Conservation (phyloP, 805 yeast genomes). For the Suhomyces emberorum region DNA sequence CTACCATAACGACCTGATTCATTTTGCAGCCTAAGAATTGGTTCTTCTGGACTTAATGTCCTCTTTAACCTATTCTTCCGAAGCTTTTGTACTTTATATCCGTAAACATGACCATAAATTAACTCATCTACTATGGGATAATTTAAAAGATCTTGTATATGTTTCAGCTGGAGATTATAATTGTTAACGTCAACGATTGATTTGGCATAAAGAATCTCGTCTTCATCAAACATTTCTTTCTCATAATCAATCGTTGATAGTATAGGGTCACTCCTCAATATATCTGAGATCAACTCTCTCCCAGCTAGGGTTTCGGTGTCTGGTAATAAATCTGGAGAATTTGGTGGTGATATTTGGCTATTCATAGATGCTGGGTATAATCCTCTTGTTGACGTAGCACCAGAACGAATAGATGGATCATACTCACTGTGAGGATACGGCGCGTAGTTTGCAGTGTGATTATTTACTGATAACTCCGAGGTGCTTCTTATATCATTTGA, state of each 20-base stretch:
- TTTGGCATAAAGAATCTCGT: conserved; percentile 31
- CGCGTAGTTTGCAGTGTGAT: neutral
- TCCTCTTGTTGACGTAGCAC: conserved; percentile 31
- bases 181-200: conserved; percentile 32
- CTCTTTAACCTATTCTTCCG: conserved; percentile 23
- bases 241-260: conserved; percentile 23
- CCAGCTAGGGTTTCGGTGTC: neutral
- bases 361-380: conserved; percentile 28
- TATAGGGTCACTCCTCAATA: conserved; percentile 7
- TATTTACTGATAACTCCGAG: conserved; percentile 18
- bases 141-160: conserved; percentile 33
- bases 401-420: conserved; percentile 26
- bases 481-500: conserved; percentile 21
- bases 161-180: conserved; percentile 31
- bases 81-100: conserved; percentile 39
- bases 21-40: conserved; percentile 6
- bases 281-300: conserved; percentile 4
- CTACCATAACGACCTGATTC: conserved; percentile 25
- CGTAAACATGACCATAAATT: conserved; percentile 38
- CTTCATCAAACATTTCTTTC: conserved; percentile 35
- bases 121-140: conserved; percentile 45
- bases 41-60: conserved; percentile 9
- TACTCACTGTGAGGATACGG: conserved; percentile 10
- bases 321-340: conserved; percentile 8
- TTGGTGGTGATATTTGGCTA: conserved; percentile 10